Percentiles rank a stretch among this genome's conserved stretches.
phyloP scores from a whole-genome alignment of 192 early-diverging fungal species.

The Coemansia reversa region DNA sequence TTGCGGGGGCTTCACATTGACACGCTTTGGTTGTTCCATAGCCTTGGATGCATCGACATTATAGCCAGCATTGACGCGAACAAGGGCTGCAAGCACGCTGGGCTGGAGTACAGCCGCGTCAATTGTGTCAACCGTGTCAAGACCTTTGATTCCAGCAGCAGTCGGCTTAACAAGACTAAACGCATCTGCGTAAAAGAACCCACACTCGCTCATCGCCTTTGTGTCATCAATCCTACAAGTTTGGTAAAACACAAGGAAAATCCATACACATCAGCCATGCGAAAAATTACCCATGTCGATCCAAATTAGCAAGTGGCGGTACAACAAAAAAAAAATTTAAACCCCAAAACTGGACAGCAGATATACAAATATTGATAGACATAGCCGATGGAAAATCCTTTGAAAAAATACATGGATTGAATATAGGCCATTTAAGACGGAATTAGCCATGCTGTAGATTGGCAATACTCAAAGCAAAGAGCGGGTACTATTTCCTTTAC shows the following conservation, averaged over 20 bases:
- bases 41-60: slow-evolving; percentile 5
- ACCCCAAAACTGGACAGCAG: neutral
- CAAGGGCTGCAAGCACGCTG: slow-evolving; percentile 21
- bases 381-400: neutral
- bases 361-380: neutral
- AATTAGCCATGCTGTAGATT: no score
- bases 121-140: slow-evolving; percentile 28
- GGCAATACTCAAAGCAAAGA: neutral
- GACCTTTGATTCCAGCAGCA: slow-evolving; percentile 34
- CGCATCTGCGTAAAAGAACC: slow-evolving; percentile 49
- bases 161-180: slow-evolving; percentile 34
- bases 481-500: neutral
- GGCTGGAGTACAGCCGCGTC: slow-evolving; percentile 23
- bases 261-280: slow-evolving; percentile 2
- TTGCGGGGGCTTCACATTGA: slow-evolving; percentile 29
- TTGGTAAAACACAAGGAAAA: slow-evolving; percentile 7
- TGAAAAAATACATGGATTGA: neutral
- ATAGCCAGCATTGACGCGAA: slow-evolving; percentile 39
- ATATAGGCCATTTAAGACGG: neutral
- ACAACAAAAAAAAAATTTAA: neutral
- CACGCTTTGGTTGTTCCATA: slow-evolving; percentile 21
- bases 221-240: slow-evolving; percentile 34
- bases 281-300: slow-evolving; percentile 1
- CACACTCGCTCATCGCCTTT: slow-evolving; percentile 36
- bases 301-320: slow-evolving; percentile 8